A percentile compares a stretch with the other conserved stretches of the same genome.
Evolutionary conservation across 2,329 filamentous ascomycete species (phyloP).

Genomic region (Emericellopsis cladophorae): DNA sequence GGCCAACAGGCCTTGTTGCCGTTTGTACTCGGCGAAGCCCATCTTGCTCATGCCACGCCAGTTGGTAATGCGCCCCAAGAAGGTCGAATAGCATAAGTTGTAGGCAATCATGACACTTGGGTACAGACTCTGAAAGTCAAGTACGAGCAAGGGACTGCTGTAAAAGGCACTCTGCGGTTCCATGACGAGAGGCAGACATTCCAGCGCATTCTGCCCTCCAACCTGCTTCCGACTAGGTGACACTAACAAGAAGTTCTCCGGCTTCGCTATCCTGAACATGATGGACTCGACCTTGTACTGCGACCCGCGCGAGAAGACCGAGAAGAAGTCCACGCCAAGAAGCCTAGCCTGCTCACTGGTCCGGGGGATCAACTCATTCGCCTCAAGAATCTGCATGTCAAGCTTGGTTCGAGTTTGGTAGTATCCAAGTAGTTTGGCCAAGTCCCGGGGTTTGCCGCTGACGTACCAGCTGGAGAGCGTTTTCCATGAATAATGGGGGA

Average conservation of each 20-base stretch:
- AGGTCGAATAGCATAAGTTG: conserved; percentile 98
- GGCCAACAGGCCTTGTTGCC: conserved; percentile 61
- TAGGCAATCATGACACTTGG: conserved; percentile 99
- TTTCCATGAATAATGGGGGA: conserved; percentile 75
- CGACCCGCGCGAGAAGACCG: conserved; percentile 85
- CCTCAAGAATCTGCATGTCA: conserved; percentile 81
- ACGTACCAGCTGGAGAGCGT: conserved; percentile 75
- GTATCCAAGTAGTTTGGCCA: conserved; percentile 66
- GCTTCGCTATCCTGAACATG: conserved; percentile 97
- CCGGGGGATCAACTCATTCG: conserved; percentile 75
- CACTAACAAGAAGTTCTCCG: conserved; percentile 82
- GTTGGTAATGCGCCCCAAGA: conserved; percentile 68
- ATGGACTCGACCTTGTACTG: conserved; percentile 98
- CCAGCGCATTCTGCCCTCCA: conserved; percentile 83
- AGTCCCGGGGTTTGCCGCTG: conserved; percentile 52
- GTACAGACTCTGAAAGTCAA: conserved; percentile 94
- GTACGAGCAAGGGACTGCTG: conserved; percentile 72
- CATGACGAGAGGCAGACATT: conserved; percentile 93
- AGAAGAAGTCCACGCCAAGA: conserved; percentile 91
- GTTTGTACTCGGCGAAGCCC: conserved; percentile 80
- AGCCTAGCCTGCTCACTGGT: conserved; percentile 92
- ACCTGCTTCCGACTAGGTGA: conserved; percentile 89
- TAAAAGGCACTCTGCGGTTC: conserved; percentile 95
- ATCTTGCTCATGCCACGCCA: conserved; percentile 94
- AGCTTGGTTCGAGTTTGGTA: conserved; percentile 65